phyloP scores from a whole-genome alignment of 129 eudicot genomes.

The Solidago caesia region DNA sequence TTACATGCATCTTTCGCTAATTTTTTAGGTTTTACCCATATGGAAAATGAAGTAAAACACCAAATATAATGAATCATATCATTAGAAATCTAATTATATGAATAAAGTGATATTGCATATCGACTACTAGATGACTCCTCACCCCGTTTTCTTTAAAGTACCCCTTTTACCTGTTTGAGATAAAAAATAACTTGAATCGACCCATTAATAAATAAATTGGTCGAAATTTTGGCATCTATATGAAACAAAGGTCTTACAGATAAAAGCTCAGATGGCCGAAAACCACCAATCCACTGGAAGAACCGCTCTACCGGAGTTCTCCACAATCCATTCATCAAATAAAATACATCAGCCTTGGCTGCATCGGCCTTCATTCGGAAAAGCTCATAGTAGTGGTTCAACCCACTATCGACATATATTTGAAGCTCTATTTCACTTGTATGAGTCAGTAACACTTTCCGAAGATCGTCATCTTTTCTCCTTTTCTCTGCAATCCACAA shows the following conservation, averaged over 20 bases:
- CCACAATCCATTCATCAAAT: conserved; percentile 80
- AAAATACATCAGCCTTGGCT: conserved; percentile 85
- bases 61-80: too few species aligned
- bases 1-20: too few species aligned
- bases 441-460: conserved; percentile 56
- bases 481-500: conserved; percentile 71
- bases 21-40: too few species aligned
- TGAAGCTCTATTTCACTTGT: conserved; percentile 59
- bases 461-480: conserved; percentile 61
- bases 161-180: background rate
- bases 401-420: conserved; percentile 49
- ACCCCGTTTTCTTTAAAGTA: background rate
- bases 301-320: conserved; percentile 81
- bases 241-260: conserved; percentile 37
- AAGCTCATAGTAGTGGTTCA: conserved; percentile 65
- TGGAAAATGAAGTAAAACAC: too few species aligned
- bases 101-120: too few species aligned
- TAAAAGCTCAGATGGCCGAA: conserved; percentile 81
- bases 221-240: background rate
- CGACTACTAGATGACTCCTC: background rate
- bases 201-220: background rate
- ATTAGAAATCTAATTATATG: too few species aligned
- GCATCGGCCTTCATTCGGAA: conserved; percentile 79
- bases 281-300: conserved; percentile 96
- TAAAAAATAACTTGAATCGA: background rate